Evolutionary conservation across 495 filamentous ascomycete species (phyloP), one percentile per base, ranked within the genome.

Genomic region (Pseudevernia furfuracea): DNA sequence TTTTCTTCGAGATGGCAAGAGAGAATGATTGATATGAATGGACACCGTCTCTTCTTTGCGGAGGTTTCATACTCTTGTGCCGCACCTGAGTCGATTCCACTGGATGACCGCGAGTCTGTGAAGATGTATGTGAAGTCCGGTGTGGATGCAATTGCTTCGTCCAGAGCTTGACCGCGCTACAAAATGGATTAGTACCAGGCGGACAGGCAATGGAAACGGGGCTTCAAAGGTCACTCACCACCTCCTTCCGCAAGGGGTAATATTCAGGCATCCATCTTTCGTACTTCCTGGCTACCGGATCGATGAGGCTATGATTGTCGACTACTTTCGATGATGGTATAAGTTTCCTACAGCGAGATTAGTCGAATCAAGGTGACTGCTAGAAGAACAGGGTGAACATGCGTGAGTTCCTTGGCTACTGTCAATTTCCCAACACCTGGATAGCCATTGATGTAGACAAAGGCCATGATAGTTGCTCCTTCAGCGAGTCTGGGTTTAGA

Each of bases 381-480:
- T n/a, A n/a, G n/a, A n/a, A n/a, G n/a, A n/a, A n/a, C n/a, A n/a
- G 30, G 41, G 25, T 30, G n/a, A 36, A 43, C 38, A 9, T 58
- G 43, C 53, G 14, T 43, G 3, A 59, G 38, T 55, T 64, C 62
- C 4, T 59, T 64, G 0, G 62, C 62, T 14, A 64, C 34, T 3
- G 55, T 64, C 3, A 58, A 38, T 11, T 64, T 64, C 23, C 62
- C 62, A 25, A 64, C 62, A 30, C 53, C 62, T 23, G 62, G 62
- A 43, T 64, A 64, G 21, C 62, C 62, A 10, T 58, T 64, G 55
- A 59, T 59, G 53, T 64, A 64, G 49, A 64, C 28, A 25, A 59
- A 64, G 14, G 62, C 36, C 37, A 46, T 46, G 32, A 32, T 17
- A 6, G 3, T 4, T 53, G 4, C 39, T 56, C 9, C 5, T 32